Evolutionary conservation across 192 early-diverging fungal genomes (phyloP).

Genomic region (Coemansia sp.): DNA sequence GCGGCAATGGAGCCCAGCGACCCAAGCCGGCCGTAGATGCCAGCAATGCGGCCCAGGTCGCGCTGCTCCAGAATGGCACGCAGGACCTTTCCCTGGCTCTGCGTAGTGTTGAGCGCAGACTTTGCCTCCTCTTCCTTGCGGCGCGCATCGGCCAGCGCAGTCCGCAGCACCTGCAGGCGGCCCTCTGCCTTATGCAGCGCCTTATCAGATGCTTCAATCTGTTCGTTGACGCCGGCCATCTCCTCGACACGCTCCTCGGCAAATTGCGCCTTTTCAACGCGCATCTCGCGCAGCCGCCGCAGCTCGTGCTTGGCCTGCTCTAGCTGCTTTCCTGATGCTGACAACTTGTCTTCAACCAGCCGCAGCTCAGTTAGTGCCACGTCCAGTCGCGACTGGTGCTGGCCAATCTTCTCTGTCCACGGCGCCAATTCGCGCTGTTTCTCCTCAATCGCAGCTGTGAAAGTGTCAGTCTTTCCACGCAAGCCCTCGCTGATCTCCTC

Average conservation of each 20-base stretch:
- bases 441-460: constrained; percentile 77
- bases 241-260: constrained; percentile 43
- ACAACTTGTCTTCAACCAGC: constrained; percentile 68
- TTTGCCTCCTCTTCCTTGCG: constrained; percentile 73
- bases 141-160: constrained; percentile 46
- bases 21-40: constrained; percentile 87
- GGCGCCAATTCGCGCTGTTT: constrained; percentile 84
- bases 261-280: constrained; percentile 46
- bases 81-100: constrained; percentile 69
- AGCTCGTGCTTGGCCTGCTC: constrained; percentile 62
- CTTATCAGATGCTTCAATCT: constrained; percentile 57
- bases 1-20: constrained; percentile 93
- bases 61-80: constrained; percentile 68
- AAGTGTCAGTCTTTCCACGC: constrained; percentile 84
- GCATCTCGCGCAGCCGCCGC: constrained; percentile 45
- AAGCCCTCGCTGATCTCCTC: constrained; percentile 78
- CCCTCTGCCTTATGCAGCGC: constrained; percentile 36
- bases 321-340: constrained; percentile 55
- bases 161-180: constrained; percentile 46
- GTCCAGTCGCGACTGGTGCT: constrained; percentile 70
- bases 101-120: constrained; percentile 59
- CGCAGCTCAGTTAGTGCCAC: constrained; percentile 77
- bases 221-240: constrained; percentile 50
- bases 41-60: constrained; percentile 69
- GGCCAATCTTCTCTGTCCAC: constrained; percentile 81